phyloP scores from a whole-genome alignment of 225 moss, liverwort and hornwort species.

The Sphagnum tenellum region DNA sequence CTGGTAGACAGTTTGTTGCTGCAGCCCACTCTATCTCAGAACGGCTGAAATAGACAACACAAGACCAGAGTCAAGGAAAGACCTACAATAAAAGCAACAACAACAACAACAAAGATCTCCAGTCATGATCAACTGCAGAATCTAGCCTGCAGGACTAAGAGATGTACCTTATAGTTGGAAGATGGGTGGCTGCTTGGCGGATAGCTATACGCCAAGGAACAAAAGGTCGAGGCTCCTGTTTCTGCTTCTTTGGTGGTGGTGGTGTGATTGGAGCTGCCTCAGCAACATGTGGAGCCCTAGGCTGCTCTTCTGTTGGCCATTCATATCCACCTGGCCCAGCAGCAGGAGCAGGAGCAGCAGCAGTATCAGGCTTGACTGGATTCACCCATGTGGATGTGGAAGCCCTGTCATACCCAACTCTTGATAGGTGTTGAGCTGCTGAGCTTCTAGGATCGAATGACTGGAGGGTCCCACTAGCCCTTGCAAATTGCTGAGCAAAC shows the following conservation, averaged over 20 bases:
- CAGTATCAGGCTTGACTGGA: conserved; percentile 5
- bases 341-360: conserved; percentile 19
- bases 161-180: conserved; percentile 66
- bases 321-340: conserved; percentile 10
- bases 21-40: conserved; percentile 91
- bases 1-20: conserved; percentile 79
- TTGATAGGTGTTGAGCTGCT: conserved; percentile 33
- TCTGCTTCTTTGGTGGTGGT: conserved; percentile 54
- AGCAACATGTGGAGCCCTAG: conserved; percentile 27
- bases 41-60: conserved; percentile 19
- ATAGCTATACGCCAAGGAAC: conserved; percentile 88
- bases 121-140: too few relatives aligned
- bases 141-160: background rate
- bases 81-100: too few relatives aligned
- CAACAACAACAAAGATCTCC: too few relatives aligned
- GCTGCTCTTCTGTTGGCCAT: conserved; percentile 19
- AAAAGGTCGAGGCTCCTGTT: conserved; percentile 60
- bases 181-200: conserved; percentile 65
- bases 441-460: conserved; percentile 17
- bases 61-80: too few relatives aligned
- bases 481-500: conserved; percentile 41
- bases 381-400: conserved; percentile 13
- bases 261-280: conserved; percentile 27
- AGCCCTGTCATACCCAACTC: conserved; percentile 31
- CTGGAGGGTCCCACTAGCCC: conserved; percentile 15